Percentiles rank a stretch among this genome's conserved stretches.
Evolutionary conservation across 2,329 filamentous ascomycete species (phyloP).

Genomic region (Cordyceps cicadae): DNA sequence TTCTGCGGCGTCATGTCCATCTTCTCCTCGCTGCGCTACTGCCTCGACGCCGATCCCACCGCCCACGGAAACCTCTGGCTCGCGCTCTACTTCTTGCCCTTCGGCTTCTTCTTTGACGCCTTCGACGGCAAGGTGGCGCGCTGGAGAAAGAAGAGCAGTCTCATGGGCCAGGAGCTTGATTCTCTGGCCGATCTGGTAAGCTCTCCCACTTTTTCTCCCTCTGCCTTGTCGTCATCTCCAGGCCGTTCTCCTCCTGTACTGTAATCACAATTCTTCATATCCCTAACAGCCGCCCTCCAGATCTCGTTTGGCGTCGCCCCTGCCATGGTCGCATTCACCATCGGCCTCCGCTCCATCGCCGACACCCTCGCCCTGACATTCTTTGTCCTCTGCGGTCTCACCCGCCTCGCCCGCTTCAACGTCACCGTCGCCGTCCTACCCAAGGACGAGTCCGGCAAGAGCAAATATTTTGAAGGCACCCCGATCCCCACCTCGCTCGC

Average conservation of each 20-base stretch:
- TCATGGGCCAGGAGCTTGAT: constrained; percentile 97
- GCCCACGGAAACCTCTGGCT: constrained; percentile 66
- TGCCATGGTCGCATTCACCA: constrained; percentile 75
- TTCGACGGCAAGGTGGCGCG: constrained; percentile 95
- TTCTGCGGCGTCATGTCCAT: constrained; percentile 92
- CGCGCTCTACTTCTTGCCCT: constrained; percentile 79
- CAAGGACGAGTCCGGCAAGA: constrained; percentile 87
- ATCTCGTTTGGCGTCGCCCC: constrained; percentile 93
- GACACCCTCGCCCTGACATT: constrained; percentile 76
- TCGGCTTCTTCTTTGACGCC: constrained; percentile 94
- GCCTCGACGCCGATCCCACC: constrained; percentile 56
- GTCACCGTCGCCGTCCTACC: constrained; percentile 84
- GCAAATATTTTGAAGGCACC: constrained; percentile 91
- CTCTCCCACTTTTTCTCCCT: background rate
- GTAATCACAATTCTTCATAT: too few relatives aligned
- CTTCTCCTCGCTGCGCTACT: constrained; percentile 91
- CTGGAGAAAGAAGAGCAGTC: constrained; percentile 91
- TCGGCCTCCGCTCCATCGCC: constrained; percentile 74
- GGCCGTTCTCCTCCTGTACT: background rate
- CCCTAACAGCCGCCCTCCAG: constrained; percentile 35
- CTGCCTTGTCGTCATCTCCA: background rate
- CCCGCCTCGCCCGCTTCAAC: constrained; percentile 92
- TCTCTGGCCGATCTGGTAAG: constrained; percentile 88
- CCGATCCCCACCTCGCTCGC: constrained; percentile 86
- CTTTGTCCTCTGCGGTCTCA: constrained; percentile 92